A percentile compares a stretch with the other conserved stretches of the same genome.
phyloP scores from a whole-genome alignment of 371 early-diverging fungal species.

The Mortierella sp. region DNA sequence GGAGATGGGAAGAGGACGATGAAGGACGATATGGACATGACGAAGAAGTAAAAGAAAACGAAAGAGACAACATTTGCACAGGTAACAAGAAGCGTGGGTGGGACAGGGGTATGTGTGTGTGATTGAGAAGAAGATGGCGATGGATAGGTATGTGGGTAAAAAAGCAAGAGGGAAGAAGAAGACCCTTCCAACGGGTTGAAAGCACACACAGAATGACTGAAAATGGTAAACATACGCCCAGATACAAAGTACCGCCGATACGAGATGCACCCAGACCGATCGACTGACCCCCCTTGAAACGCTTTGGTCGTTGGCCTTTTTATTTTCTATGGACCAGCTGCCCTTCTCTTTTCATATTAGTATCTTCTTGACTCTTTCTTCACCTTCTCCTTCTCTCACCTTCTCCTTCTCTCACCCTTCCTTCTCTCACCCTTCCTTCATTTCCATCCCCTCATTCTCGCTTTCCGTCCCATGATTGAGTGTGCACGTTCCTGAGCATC shows the following conservation, averaged over 20 bases:
- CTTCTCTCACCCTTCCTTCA: not conserved
- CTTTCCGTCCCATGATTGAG: no score
- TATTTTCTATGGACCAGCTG: not conserved
- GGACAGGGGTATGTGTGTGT: not conserved
- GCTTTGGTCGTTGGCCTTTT: not conserved
- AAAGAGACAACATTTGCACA: not conserved
- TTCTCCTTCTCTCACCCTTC: not conserved
- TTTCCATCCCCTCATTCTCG: not conserved
- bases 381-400: not conserved
- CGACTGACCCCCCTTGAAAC: constrained; percentile 3
- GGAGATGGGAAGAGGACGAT: not conserved
- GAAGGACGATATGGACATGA: not conserved
- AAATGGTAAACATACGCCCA: not conserved
- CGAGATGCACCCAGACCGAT: not conserved
- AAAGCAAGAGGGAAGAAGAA: not conserved
- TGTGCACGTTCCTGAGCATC: not conserved
- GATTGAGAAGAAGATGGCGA: not conserved
- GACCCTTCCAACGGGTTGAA: not conserved
- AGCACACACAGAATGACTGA: not conserved
- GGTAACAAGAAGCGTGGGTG: not conserved
- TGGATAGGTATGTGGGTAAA: not conserved
- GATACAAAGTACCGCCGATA: not conserved
- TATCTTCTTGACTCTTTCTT: not conserved
- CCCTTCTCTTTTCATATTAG: not conserved
- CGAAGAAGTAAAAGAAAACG: not conserved